Evolutionary conservation across 106 monocot genomes (phyloP).

Genomic region (Vanilla planifolia): DNA sequence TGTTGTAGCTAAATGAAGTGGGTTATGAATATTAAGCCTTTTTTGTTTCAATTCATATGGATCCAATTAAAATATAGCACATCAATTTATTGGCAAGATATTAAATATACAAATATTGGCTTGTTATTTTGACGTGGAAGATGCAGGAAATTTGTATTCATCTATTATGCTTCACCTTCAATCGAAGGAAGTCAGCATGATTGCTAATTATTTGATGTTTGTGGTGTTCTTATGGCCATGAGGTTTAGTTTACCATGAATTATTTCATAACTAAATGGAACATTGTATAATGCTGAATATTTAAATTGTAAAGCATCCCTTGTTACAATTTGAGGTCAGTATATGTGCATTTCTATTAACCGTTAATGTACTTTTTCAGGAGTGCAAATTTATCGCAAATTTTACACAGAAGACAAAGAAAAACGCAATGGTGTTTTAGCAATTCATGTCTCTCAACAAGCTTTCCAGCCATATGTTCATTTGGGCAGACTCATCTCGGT

Average conservation of each 20-base stretch:
- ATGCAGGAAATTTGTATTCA: too few species aligned
- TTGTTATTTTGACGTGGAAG: too few species aligned
- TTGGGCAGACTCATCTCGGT: constrained; percentile 60
- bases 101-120: too few species aligned
- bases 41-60: background rate
- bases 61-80: background rate
- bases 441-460: constrained; percentile 61
- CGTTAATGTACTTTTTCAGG: constrained; percentile 34
- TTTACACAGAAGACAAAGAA: constrained; percentile 85
- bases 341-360: background rate
- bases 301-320: background rate
- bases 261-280: background rate
- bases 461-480: constrained; percentile 51
- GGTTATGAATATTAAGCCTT: background rate
- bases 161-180: too few species aligned
- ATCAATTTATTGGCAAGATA: background rate
- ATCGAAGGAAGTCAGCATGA: background rate
- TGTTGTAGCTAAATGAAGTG: background rate
- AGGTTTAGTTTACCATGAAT: background rate
- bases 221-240: background rate
- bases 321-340: background rate
- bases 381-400: constrained; percentile 71
- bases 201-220: background rate
- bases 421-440: constrained; percentile 63
- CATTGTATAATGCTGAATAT: background rate